phyloP scores from a whole-genome alignment of 2,329 filamentous ascomycete genomes.

The Neofusicoccum kwambonambiense region DNA sequence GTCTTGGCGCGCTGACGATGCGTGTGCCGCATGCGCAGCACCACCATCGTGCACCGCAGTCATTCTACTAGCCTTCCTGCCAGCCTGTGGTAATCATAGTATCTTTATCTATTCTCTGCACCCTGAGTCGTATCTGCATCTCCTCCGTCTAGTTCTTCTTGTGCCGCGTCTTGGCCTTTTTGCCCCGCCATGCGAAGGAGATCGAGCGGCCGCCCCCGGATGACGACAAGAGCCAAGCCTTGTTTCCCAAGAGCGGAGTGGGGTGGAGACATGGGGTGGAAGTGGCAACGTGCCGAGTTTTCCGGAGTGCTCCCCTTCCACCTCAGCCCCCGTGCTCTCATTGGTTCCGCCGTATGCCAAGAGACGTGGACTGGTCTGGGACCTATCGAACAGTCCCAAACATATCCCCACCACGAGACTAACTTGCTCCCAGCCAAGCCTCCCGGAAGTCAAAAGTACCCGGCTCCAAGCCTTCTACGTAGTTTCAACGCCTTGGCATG shows the following conservation, averaged over 20 bases:
- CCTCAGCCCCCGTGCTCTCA: neutral
- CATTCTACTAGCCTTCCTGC: neutral
- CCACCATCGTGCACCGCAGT: neutral
- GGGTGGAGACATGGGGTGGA: constrained; percentile 6
- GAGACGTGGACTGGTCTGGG: neutral
- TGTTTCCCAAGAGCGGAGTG: constrained; percentile 5
- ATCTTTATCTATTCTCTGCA: neutral
- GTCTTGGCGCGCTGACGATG: constrained; percentile 10
- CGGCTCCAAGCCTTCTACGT: constrained; percentile 10
- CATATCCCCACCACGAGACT: constrained; percentile 3
- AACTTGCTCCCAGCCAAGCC: neutral
- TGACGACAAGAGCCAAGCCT: constrained; percentile 10
- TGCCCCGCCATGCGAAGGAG: neutral
- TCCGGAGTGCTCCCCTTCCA: neutral
- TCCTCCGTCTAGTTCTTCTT: neutral
- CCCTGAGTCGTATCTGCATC: neutral
- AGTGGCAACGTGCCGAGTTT: constrained; percentile 11
- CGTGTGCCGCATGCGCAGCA: constrained; percentile 4
- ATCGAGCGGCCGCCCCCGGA: neutral
- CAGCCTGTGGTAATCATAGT: neutral
- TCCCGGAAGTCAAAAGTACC: neutral
- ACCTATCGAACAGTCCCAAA: neutral
- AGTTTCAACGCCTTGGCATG: neutral
- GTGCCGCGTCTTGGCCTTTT: neutral
- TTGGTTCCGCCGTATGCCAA: constrained; percentile 7